A percentile compares a stretch with the other conserved stretches of the same genome.
Conservation (phyloP, 805 yeast species). For the Starmera caribaea region DNA sequence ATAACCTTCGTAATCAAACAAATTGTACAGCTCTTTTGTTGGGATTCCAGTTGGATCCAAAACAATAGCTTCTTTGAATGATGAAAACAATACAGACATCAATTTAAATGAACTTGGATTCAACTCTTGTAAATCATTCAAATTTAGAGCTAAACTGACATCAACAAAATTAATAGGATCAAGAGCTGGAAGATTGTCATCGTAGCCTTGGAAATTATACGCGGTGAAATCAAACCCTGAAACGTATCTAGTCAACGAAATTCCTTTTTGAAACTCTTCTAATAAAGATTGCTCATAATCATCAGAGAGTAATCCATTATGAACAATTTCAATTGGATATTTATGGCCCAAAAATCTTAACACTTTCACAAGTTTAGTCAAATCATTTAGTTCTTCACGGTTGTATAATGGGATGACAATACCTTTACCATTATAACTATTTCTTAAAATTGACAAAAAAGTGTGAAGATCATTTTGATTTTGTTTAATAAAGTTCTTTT, state of each 20-base stretch:
- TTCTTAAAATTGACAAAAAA: constrained; percentile 13
- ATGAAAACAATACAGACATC: constrained; percentile 42
- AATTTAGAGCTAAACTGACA: constrained; percentile 5
- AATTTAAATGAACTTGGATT: constrained; percentile 33
- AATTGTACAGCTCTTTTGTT: constrained; percentile 24
- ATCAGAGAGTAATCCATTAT: constrained; percentile 10
- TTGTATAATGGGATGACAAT: constrained; percentile 18
- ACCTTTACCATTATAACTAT: constrained; percentile 19
- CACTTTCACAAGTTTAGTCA: constrained; percentile 8
- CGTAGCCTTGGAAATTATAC: not conserved
- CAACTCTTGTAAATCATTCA: constrained; percentile 8
- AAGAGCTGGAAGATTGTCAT: constrained; percentile 13
- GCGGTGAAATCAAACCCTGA: not conserved
- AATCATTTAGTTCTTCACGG: constrained; percentile 9
- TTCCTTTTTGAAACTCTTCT: constrained; percentile 6
- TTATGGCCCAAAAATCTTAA: constrained; percentile 16
- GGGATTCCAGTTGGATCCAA: constrained; percentile 48
- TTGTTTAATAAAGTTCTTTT: constrained; percentile 1
- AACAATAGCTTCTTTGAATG: constrained; percentile 40
- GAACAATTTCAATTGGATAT: constrained; percentile 20
- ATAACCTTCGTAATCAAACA: constrained; percentile 25
- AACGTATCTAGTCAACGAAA: not conserved
- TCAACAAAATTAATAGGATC: constrained; percentile 22
- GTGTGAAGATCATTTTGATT: constrained; percentile 7
- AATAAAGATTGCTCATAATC: constrained; percentile 4